These are phyloP conservation scores for Sporothrix globosa DNA, from an alignment of 2,329 filamentous ascomycete species.

Conservation along the genomic window DNA sequence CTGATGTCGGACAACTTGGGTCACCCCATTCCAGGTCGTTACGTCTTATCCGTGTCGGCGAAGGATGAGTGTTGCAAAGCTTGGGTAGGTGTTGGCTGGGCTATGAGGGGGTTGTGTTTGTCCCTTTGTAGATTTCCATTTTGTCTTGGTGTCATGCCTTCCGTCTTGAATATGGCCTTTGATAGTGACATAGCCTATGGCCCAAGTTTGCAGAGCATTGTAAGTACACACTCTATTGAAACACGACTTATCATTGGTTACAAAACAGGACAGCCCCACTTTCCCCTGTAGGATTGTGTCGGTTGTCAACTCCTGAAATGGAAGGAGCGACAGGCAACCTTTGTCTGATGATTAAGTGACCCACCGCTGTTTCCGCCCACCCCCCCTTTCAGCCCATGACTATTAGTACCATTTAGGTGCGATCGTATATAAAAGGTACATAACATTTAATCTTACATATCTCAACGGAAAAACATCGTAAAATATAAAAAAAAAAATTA, in stretches of 20 bases:
- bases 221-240: neutral
- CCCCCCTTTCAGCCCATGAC: no score
- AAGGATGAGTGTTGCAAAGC: neutral
- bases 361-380: no score
- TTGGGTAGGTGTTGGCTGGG: neutral
- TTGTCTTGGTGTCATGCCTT: neutral
- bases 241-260: neutral
- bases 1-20: neutral
- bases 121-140: neutral
- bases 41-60: neutral
- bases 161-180: constrained; percentile 1
- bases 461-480: no score
- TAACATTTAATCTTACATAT: no score
- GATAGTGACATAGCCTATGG: constrained; percentile 5
- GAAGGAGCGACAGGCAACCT: no score
- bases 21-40: constrained; percentile 4
- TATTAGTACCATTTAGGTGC: no score
- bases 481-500: no score
- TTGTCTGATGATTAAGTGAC: no score
- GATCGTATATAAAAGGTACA: no score
- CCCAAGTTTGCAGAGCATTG: neutral
- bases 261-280: constrained; percentile 1
- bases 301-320: constrained; percentile 4
- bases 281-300: neutral
- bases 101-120: neutral